Conservation (phyloP, 352 stramenopile genomes). For the Pythium rishiriense region DNA sequence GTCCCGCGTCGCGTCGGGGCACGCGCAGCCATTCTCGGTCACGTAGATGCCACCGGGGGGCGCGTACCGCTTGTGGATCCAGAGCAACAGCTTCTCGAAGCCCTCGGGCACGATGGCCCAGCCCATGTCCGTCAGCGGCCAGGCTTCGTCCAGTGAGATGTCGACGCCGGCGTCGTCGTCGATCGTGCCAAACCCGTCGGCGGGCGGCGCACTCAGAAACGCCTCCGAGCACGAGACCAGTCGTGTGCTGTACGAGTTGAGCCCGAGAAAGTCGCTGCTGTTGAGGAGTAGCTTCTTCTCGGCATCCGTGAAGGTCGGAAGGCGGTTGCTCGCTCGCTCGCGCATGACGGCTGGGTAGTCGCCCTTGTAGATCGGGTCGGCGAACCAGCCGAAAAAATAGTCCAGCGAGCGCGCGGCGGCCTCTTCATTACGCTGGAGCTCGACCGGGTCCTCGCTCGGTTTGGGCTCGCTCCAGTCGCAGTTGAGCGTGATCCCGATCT, state of each 20-base stretch:
- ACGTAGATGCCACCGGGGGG: constrained; percentile 77
- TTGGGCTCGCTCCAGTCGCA: constrained; percentile 88
- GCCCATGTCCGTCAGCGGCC: constrained; percentile 65
- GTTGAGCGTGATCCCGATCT: constrained; percentile 93
- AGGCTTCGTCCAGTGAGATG: constrained; percentile 34
- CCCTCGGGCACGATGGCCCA: constrained; percentile 82
- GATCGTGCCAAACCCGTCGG: constrained; percentile 9
- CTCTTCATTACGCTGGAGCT: constrained; percentile 58
- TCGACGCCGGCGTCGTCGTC: constrained; percentile 45
- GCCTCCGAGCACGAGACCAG: constrained; percentile 43
- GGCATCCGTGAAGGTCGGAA: constrained; percentile 89
- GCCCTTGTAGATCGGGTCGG: constrained; percentile 89
- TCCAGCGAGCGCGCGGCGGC: constrained; percentile 80
- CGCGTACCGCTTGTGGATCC: constrained; percentile 85
- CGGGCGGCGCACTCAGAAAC: constrained; percentile 37
- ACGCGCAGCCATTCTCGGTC: constrained; percentile 92
- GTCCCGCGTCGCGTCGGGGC: constrained; percentile 25
- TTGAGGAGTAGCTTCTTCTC: constrained; percentile 72
- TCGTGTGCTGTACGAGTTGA: constrained; percentile 93
- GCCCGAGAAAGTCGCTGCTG: constrained; percentile 92
- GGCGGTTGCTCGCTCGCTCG: constrained; percentile 64
- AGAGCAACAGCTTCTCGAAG: constrained; percentile 87
- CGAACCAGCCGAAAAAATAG: constrained; percentile 90
- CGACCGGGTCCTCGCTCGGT: constrained; percentile 41
- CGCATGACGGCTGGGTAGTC: constrained; percentile 94